phyloP scores from a whole-genome alignment of 1,284 basidiomycete genomes.

The Microbotryomycetes sp. region DNA sequence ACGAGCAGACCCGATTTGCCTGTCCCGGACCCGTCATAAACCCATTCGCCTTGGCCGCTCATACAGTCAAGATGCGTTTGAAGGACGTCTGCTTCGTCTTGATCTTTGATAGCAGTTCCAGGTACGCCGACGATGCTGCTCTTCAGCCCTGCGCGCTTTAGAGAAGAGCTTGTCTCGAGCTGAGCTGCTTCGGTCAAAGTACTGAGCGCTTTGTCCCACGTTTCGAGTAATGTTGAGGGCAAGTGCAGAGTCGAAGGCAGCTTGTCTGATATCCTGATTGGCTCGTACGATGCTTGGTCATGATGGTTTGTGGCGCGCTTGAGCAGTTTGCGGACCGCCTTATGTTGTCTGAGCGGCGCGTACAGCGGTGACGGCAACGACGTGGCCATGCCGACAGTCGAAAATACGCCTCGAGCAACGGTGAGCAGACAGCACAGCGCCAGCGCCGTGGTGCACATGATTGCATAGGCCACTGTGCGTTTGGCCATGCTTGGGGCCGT shows the following conservation, averaged over 20 bases:
- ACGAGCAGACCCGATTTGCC: constrained; percentile 28
- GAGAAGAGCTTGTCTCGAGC: background rate
- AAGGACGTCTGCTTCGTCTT: constrained; percentile 21
- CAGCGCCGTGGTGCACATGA: no score
- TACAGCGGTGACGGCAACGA: no score
- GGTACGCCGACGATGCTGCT: constrained; percentile 26
- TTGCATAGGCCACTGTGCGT: no score
- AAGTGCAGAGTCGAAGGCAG: constrained; percentile 3
- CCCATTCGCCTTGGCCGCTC: constrained; percentile 32
- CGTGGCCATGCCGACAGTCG: no score
- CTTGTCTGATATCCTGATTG: background rate
- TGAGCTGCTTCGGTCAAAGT: background rate
- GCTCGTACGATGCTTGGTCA: background rate
- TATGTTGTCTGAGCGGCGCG: no score
- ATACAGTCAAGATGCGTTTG: constrained; percentile 36
- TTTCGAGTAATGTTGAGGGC: background rate
- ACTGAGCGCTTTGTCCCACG: background rate
- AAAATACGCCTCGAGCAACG: no score
- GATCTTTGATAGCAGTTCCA: constrained; percentile 30
- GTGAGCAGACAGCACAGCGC: no score
- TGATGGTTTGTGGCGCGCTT: no score
- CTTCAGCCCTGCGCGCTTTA: background rate
- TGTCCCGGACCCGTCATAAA: constrained; percentile 24
- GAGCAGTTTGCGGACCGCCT: no score
- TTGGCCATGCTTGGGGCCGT: no score